These are phyloP conservation scores for Ophiocordyceps camponoti-leonardi DNA, from an alignment of 2,329 filamentous ascomycete genomes.

Conservation along the genomic window DNA sequence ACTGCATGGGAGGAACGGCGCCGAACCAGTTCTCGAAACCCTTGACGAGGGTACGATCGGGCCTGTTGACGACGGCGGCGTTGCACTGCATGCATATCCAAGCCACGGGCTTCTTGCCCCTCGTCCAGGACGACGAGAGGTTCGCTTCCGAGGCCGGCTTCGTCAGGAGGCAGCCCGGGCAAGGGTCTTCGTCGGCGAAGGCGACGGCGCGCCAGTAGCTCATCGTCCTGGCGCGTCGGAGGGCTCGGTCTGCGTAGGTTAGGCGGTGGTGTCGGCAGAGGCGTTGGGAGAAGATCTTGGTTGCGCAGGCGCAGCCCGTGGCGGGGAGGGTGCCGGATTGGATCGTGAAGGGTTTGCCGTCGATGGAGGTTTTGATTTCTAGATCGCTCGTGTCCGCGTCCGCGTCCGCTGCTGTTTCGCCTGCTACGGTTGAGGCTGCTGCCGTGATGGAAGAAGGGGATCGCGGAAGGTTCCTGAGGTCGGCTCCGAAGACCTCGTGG, in stretches of 20 bases:
- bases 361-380: not conserved
- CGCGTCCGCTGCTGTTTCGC: too few species aligned
- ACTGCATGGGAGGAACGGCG: too few species aligned
- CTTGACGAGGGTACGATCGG: not conserved
- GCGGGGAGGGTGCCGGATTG: conserved; percentile 1
- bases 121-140: not conserved
- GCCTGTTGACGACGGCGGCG: conserved; percentile 3
- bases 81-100: conserved; percentile 19
- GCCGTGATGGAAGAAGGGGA: too few species aligned
- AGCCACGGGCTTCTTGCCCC: conserved; percentile 3
- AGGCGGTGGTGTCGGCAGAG: conserved; percentile 20
- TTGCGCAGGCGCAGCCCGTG: conserved; percentile 20
- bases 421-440: too few species aligned
- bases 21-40: not conserved
- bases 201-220: conserved; percentile 9
- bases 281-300: conserved; percentile 14
- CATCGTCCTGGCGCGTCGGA: conserved; percentile 8
- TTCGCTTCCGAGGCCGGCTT: not conserved
- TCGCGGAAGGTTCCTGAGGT: not conserved
- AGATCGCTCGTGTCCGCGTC: too few species aligned
- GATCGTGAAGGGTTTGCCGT: not conserved
- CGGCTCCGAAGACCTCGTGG: conserved; percentile 11
- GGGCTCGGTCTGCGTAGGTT: conserved; percentile 8
- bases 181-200: conserved; percentile 9
- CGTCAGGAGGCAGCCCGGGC: conserved; percentile 13